Percentiles rank a stretch among this genome's conserved stretches.
These are phyloP conservation scores for Aspergillus piperis DNA, from an alignment of 2,329 filamentous ascomycete genomes.

Conservation along the genomic window DNA sequence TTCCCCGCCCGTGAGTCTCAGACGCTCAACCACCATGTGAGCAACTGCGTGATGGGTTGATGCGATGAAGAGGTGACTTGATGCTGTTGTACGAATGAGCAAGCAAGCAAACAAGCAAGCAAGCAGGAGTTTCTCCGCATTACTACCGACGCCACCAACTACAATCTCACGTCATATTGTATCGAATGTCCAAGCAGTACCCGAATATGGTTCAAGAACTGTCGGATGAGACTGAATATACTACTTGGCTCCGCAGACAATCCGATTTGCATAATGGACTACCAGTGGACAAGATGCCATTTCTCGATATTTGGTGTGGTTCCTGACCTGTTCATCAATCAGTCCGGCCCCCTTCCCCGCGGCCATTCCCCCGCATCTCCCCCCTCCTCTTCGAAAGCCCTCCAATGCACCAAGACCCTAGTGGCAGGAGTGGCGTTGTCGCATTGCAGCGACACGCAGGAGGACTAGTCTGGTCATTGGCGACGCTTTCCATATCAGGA, in stretches of 20 bases:
- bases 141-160: background rate
- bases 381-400: background rate
- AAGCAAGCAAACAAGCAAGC: background rate
- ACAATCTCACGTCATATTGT: background rate
- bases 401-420: background rate
- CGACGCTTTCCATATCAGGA: background rate
- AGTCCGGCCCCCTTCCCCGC: too few species aligned
- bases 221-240: background rate
- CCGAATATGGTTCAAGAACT: background rate
- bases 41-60: background rate
- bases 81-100: background rate
- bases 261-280: too few species aligned
- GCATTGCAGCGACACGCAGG: background rate
- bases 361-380: background rate
- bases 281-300: too few species aligned
- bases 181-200: background rate
- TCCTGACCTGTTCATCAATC: background rate
- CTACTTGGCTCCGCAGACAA: too few species aligned
- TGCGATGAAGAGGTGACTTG: background rate
- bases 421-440: background rate
- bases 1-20: background rate
- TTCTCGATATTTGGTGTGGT: background rate
- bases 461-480: background rate
- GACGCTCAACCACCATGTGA: background rate
- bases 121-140: background rate